Percentiles rank a stretch among this genome's conserved stretches.
phyloP scores from a whole-genome alignment of 2,329 filamentous ascomycete species.

The Pezicula radicicola region DNA sequence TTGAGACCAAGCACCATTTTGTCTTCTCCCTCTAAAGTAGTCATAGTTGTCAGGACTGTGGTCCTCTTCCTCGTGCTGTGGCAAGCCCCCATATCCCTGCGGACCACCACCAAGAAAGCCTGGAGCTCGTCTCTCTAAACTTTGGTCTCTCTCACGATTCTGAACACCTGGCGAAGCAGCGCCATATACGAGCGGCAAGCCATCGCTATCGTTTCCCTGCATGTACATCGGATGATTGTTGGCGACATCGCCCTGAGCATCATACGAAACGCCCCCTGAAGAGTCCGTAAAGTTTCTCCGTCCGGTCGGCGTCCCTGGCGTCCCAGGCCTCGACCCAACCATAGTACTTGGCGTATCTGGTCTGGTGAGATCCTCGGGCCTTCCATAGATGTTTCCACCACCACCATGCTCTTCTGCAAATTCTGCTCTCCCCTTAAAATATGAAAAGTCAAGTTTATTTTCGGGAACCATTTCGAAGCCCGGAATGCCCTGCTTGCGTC shows the following conservation, averaged over 20 bases:
- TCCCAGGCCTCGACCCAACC: constrained; percentile 12
- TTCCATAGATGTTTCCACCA: constrained; percentile 60
- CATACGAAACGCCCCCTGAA: constrained; percentile 15
- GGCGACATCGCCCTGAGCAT: constrained; percentile 20
- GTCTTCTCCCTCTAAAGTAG: constrained; percentile 25
- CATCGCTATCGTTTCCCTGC: constrained; percentile 51
- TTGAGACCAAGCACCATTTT: constrained; percentile 10
- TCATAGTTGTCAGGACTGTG: constrained; percentile 27
- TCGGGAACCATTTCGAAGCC: constrained; percentile 92
- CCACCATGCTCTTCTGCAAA: constrained; percentile 87
- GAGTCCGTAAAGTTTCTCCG: constrained; percentile 9
- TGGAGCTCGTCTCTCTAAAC: constrained; percentile 39
- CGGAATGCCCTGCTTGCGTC: constrained; percentile 42
- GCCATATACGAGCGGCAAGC: constrained; percentile 44
- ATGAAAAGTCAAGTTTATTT: constrained; percentile 82
- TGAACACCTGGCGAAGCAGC: constrained; percentile 40
- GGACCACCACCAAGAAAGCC: constrained; percentile 57
- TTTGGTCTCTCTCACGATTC: constrained; percentile 28
- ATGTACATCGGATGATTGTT: constrained; percentile 36
- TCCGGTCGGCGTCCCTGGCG: constrained; percentile 24
- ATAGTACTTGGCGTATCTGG: constrained; percentile 24
- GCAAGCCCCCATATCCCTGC: constrained; percentile 56
- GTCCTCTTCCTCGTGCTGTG: constrained; percentile 46
- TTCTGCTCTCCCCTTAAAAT: constrained; percentile 85
- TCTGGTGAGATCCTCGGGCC: constrained; percentile 49